phyloP scores from a whole-genome alignment of 768 basidiomycete species.

The Boletus subparvulus region DNA sequence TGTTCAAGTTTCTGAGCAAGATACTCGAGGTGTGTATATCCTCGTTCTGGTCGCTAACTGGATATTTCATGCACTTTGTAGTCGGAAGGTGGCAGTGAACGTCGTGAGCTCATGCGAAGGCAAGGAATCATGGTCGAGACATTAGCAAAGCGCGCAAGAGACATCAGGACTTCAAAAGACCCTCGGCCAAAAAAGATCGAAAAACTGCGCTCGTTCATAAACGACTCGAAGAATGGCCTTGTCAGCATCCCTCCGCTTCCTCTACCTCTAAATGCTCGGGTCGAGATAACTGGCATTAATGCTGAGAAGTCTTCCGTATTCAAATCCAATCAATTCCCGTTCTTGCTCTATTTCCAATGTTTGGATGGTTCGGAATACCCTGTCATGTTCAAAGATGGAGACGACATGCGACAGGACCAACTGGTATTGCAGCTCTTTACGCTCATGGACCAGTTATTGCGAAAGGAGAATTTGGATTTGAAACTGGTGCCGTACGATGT shows the following conservation, averaged over 20 bases:
- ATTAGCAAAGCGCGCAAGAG: slow-evolving; percentile 81
- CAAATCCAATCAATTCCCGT: slow-evolving; percentile 94
- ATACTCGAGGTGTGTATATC: slow-evolving; percentile 67
- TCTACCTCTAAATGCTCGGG: slow-evolving; percentile 85
- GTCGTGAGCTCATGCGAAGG: slow-evolving; percentile 84
- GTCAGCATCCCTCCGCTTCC: slow-evolving; percentile 77
- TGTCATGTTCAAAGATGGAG: slow-evolving; percentile 98
- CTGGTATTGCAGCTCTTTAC: slow-evolving; percentile 98
- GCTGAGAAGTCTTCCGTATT: slow-evolving; percentile 94
- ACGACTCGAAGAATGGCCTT: slow-evolving; percentile 85
- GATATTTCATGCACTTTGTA: slow-evolving; percentile 27
- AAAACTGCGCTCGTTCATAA: slow-evolving; percentile 80
- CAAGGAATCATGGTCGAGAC: slow-evolving; percentile 89
- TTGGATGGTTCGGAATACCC: slow-evolving; percentile 84
- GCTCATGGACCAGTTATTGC: slow-evolving; percentile 89
- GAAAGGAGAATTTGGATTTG: slow-evolving; percentile 94
- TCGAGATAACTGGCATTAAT: slow-evolving; percentile 82
- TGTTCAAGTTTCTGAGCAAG: slow-evolving; percentile 86
- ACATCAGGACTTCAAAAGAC: slow-evolving; percentile 88
- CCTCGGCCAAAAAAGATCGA: slow-evolving; percentile 97
- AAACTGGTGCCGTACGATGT: slow-evolving; percentile 91
- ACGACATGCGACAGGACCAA: slow-evolving; percentile 98
- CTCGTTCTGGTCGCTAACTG: not conserved
- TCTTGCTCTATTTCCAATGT: slow-evolving; percentile 88
- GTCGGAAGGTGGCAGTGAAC: slow-evolving; percentile 74